Evolutionary conservation across 2,329 filamentous ascomycete species (phyloP).

Genomic region (Penicillium sp.): DNA sequence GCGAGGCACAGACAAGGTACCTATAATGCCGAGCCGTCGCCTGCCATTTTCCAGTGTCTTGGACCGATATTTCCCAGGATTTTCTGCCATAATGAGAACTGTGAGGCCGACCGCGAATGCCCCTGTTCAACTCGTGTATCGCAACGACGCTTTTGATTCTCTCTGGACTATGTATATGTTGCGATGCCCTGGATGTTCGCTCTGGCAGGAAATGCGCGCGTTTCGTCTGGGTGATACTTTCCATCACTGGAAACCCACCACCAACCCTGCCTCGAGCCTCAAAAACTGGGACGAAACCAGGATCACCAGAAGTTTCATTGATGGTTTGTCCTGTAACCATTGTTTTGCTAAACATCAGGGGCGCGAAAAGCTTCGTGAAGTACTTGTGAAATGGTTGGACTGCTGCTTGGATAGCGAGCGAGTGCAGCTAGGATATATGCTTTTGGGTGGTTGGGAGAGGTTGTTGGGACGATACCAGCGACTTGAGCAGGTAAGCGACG

Average conservation of each 20-base stretch:
- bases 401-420: background rate
- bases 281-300: background rate
- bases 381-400: background rate
- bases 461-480: background rate
- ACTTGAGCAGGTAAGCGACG: background rate
- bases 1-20: background rate
- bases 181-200: background rate
- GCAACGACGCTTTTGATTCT: background rate
- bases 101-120: background rate
- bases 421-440: background rate
- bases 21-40: background rate
- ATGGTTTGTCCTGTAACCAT: constrained; percentile 1
- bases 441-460: background rate
- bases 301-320: background rate
- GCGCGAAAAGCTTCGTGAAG: background rate
- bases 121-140: background rate
- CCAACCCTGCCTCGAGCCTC: background rate
- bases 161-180: background rate
- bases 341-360: constrained; percentile 2
- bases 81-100: background rate
- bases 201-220: background rate
- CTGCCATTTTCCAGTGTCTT: background rate
- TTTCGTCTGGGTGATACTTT: background rate
- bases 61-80: constrained; percentile 5
- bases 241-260: background rate